Evolutionary conservation across 768 basidiomycete genomes (phyloP), one percentile per base, ranked within the genome.

Genomic region (Boletus speciosus): DNA sequence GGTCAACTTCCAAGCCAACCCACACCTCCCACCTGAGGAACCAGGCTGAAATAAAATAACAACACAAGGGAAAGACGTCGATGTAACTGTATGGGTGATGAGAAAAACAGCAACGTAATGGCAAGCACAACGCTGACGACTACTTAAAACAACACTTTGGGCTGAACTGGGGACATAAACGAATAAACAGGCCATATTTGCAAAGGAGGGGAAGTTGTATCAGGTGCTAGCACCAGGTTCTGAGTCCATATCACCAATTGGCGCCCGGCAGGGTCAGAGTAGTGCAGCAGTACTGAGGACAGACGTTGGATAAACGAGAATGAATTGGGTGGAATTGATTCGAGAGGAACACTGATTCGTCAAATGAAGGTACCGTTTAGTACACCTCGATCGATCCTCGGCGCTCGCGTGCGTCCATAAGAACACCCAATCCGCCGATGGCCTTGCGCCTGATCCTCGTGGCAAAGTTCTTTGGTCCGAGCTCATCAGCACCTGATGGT

Each of bases 381-480:
- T 78, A 88, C 34, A 79, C 85, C 68, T 88, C 86, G 61, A 90
- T 79, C 60, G 81, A 72, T 69, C 89, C 89, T 58, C 90, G 77
- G 66, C 86, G 81, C 76, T 90, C 90, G 56, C 90, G 82, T 34
- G 90, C 88, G 63, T 81, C 86, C 81, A 91, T 84, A 61, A 93
- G 80, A 66, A 81, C 81, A 51, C 86, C 86, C 47, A 93, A 74
- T 27, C 90, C 88, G 34, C 86, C 88, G 55, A 92, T 88, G 19
- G 91, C 90, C 77, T 88, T 83, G 64, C 88, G 82, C 71, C 90
- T 81, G 72, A 90, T 87, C 62, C 91, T 83, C 36, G 85, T 84
- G 7, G 91, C 91, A 76, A 93, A 93, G 70, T 93, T 93, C 79
- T 89, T 87, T 41, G 88, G 86, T 19, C 87, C 86, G 47, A 93